Conservation (phyloP, 805 yeast genomes). For the Torulaspora maleeae region DNA sequence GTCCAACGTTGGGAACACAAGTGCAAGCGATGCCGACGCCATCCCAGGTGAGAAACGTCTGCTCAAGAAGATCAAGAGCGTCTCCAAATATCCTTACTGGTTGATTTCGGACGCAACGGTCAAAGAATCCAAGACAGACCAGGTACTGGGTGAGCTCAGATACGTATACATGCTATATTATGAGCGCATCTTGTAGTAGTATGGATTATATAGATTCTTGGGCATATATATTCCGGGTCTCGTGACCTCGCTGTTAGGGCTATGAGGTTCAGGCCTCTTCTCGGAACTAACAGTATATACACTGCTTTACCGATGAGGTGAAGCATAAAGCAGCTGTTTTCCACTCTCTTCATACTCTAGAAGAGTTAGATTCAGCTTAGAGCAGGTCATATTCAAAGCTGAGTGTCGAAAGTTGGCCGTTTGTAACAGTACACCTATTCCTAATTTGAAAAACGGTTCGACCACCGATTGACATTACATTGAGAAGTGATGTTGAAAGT, state of each 20-base stretch:
- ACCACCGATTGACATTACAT: too few species aligned
- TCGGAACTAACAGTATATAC: neutral
- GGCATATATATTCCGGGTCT: neutral
- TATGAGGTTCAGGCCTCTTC: slow-evolving; percentile 7
- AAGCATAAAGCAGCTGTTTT: neutral
- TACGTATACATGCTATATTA: slow-evolving; percentile 87
- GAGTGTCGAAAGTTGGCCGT: neutral
- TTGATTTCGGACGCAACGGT: slow-evolving; percentile 73
- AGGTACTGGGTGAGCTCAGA: slow-evolving; percentile 61
- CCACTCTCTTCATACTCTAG: neutral
- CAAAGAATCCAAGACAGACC: slow-evolving; percentile 52
- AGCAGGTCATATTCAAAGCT: neutral
- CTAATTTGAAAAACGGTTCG: neutral
- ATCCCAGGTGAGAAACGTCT: slow-evolving; percentile 31
- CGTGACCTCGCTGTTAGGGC: slow-evolving; percentile 6
- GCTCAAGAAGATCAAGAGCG: slow-evolving; percentile 52
- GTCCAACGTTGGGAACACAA: slow-evolving; percentile 16
- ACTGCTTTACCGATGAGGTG: neutral
- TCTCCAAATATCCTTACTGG: slow-evolving; percentile 69
- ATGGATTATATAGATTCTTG: neutral
- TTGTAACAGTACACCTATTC: neutral
- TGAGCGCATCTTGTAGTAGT: slow-evolving; percentile 41
- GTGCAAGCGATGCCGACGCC: slow-evolving; percentile 20
- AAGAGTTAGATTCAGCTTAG: neutral
- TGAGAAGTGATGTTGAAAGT: slow-evolving; percentile 10